phyloP scores from a whole-genome alignment of 164 flowering plant genomes.

The Vitis vinifera region DNA sequence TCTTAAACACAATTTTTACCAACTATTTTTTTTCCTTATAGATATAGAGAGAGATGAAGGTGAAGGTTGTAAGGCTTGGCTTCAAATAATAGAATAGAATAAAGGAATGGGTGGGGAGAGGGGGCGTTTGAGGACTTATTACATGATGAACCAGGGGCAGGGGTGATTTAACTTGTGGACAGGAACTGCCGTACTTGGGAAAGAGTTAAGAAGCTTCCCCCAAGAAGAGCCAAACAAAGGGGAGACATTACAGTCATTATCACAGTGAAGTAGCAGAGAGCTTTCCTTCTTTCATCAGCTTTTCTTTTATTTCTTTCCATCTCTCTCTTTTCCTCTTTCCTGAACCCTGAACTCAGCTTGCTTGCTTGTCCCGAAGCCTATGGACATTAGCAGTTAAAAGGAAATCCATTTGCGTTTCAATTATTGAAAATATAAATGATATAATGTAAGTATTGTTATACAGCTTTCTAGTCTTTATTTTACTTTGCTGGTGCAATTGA shows the following conservation, averaged over 20 bases:
- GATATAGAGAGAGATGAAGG: no score
- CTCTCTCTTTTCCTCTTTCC: slow-evolving; percentile 1
- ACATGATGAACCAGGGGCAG: not conserved
- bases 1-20: no score
- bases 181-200: slow-evolving; percentile 16
- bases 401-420: not conserved
- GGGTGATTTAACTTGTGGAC: not conserved
- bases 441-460: not conserved
- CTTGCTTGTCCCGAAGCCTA: not conserved
- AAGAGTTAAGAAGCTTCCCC: slow-evolving; percentile 30
- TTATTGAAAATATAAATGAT: not conserved
- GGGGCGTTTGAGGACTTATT: not conserved
- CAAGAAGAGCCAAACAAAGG: slow-evolving; percentile 13
- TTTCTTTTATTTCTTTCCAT: not conserved
- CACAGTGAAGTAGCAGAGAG: not conserved
- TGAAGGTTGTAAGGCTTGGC: no score
- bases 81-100: no score
- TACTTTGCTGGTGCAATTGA: not conserved
- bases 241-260: slow-evolving; percentile 13
- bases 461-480: no score
- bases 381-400: not conserved
- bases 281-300: slow-evolving; percentile 1
- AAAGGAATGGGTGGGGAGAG: no score
- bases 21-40: no score
- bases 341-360: slow-evolving; percentile 1